Base-by-base conservation (phyloP, 2,329 filamentous ascomycete genomes). In the Sporothrix brasiliensis region DNA sequence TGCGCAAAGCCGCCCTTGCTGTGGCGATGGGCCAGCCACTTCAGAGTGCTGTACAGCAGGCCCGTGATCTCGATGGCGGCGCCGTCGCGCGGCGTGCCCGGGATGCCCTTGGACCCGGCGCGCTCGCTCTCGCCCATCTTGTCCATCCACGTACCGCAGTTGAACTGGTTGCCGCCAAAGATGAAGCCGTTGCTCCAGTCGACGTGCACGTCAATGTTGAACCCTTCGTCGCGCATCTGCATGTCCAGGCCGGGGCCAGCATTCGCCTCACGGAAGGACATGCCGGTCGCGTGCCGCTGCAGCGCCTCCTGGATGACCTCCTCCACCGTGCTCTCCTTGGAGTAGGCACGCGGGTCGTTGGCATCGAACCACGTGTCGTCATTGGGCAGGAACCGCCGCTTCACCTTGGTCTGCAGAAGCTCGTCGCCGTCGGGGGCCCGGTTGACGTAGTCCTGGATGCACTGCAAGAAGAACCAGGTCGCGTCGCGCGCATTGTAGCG, bases 141-240 rank as follows among this genome's bases (percentile, higher is more conserved):
- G 84, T 99, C 95, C 93, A 97, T 97, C 95, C 95, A 99, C 1
- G 95, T 99, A 68, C 95, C 95, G 76, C 96, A 99, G 80, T 99
- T 99, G 81, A 83, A 86, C 77, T 97, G 94, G 77, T 92, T 98
- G 47, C 96, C 95, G 70, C 96, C 95, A 77, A 96, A 97, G 71
- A 99, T 90, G 73, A 99, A 87, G 27, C 95, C 96, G 5, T 89
- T 95, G 44, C 87, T 83, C 94, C 94, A 98, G 78, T 99, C 94
- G 13, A 97, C 92, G 72, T 91, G 88, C 75, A 98, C 91, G 72
- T 95, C 89, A 74, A 97, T 92, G 77, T 97, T 89, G 83, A 99
- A 99, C 0, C 95, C 95, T 76, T 93, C 90, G 4, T 92, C 86
- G 73, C 87, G 92, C 95, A 99, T 99, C 80, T 99, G 94, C 75